Evolutionary conservation across 225 moss, liverwort and hornwort genomes (phyloP), one percentile per base, ranked within the genome.

Genomic region (Climacium dendroides): DNA sequence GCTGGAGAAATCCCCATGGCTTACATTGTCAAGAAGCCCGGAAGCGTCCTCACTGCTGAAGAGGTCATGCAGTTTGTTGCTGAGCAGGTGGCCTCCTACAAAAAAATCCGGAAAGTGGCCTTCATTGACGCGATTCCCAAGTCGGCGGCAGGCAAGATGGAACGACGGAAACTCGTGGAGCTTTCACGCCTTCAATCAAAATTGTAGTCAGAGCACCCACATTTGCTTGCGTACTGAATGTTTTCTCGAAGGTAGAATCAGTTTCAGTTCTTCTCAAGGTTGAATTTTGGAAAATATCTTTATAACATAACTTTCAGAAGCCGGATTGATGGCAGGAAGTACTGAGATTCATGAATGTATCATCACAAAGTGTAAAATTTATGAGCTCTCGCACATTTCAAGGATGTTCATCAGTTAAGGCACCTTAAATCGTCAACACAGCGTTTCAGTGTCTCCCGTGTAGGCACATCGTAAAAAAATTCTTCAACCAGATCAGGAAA

Each of bases 1-100:
- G 87, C 92, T 48, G 94, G 94, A 71, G 91, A 94, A 82, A 92
- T 94, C 55, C 94, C 94, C 19, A 92, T 92, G 92, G 92, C 94
- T 5, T 92, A 90, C 84, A 70, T 94, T 64, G 94, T 94, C 22
- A 90, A 70, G 69, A 77, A 90, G 73, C 88, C 90, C 41, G 87
- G 84, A 63, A 87, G 87, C 79, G 62, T 43, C 75, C 80, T 94
- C 81, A 89, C 90, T 73, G 81, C 81, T 8, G 87, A 89, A 28
- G 94, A 86, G 37, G 84, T 76, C 32, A 90, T 92, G 91, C 74
- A 82, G 52, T 92, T 90, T 50, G 91, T 92, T 23, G 90, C 94
- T 19, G 52, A 87, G 80, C 85, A 90, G 66, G 92, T 94, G 60
- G 94, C 92, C 28, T 20, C 91, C 19, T 94, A n/a, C 83, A 94